phyloP scores from a whole-genome alignment of 2,329 filamentous ascomycete species.

The Westerdykella aurantiaca region DNA sequence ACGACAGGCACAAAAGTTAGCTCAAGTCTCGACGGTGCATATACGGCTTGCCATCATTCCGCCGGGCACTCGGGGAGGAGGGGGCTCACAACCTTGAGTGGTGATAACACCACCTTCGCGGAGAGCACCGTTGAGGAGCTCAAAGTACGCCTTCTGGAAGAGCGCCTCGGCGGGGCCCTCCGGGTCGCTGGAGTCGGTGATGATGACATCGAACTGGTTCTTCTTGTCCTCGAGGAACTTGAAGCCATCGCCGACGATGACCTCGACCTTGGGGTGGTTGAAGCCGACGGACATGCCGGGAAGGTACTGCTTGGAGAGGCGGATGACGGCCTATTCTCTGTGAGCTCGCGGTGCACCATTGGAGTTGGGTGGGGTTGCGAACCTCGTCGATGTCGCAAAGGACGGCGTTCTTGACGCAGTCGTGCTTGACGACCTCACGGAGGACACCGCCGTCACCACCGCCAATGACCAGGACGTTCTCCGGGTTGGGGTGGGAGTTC shows the following conservation, averaged over 20 bases:
- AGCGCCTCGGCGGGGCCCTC: constrained; percentile 93
- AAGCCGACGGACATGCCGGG: constrained; percentile 90
- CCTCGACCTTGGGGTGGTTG: constrained; percentile 87
- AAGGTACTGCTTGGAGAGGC: constrained; percentile 96
- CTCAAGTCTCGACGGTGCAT: constrained; percentile 16
- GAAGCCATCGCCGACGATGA: constrained; percentile 94
- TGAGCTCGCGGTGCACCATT: constrained; percentile 1
- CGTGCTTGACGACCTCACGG: constrained; percentile 98
- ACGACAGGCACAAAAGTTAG: constrained; percentile 19
- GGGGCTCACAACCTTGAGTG: constrained; percentile 99
- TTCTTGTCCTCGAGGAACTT: constrained; percentile 96
- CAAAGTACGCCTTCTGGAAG: constrained; percentile 98
- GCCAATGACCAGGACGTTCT: constrained; percentile 97
- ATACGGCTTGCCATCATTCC: constrained; percentile 8
- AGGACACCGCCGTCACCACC: constrained; percentile 96
- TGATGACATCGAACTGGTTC: constrained; percentile 98
- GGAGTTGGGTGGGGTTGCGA: constrained; percentile 8
- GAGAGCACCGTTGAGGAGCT: constrained; percentile 84
- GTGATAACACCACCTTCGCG: constrained; percentile 96
- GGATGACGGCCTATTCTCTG: constrained; percentile 68
- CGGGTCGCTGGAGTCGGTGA: constrained; percentile 96
- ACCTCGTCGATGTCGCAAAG: constrained; percentile 98
- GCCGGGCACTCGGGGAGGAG: constrained; percentile 38
- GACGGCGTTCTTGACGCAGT: constrained; percentile 88
- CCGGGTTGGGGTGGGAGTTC: constrained; percentile 96